phyloP scores from a whole-genome alignment of 2,329 filamentous ascomycete species.

The Bipolaris cookei region DNA sequence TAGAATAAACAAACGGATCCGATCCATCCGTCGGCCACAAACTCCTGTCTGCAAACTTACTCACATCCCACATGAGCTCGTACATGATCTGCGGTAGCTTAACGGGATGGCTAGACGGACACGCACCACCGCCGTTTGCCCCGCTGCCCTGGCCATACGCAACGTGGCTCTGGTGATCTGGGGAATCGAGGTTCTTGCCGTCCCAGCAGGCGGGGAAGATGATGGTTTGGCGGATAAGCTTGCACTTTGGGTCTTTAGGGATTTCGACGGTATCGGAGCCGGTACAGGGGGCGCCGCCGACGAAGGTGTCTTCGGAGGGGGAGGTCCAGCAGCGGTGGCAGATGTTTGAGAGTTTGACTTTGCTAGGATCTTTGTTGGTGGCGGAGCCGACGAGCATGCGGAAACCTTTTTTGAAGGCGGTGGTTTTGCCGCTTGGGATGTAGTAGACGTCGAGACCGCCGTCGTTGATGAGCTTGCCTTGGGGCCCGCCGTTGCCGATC shows the following conservation, averaged over 20 bases:
- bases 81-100: slow-evolving; percentile 48
- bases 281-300: slow-evolving; percentile 59
- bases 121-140: slow-evolving; percentile 56
- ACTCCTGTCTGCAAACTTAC: slow-evolving; percentile 38
- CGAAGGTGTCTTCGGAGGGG: slow-evolving; percentile 55
- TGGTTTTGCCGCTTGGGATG: slow-evolving; percentile 43
- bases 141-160: slow-evolving; percentile 55
- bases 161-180: slow-evolving; percentile 52
- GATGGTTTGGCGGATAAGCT: slow-evolving; percentile 62
- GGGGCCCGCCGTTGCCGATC: slow-evolving; percentile 43
- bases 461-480: slow-evolving; percentile 45
- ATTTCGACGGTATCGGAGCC: slow-evolving; percentile 60
- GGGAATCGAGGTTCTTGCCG: slow-evolving; percentile 42
- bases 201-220: slow-evolving; percentile 53
- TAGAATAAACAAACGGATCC: slow-evolving; percentile 43
- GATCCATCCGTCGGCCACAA: slow-evolving; percentile 44
- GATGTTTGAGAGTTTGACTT: slow-evolving; percentile 39
- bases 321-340: slow-evolving; percentile 51
- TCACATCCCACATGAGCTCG: slow-evolving; percentile 47
- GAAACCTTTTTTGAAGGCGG: slow-evolving; percentile 48
- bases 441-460: slow-evolving; percentile 47
- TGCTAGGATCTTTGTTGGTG: slow-evolving; percentile 39
- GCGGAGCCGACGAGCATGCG: slow-evolving; percentile 44
- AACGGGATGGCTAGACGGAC: slow-evolving; percentile 50
- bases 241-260: slow-evolving; percentile 54